Percentiles rank a stretch among this genome's conserved stretches.
These are phyloP conservation scores for Paraphaeosphaeria sporulosa DNA, from an alignment of 2,329 filamentous ascomycete genomes.

Conservation along the genomic window DNA sequence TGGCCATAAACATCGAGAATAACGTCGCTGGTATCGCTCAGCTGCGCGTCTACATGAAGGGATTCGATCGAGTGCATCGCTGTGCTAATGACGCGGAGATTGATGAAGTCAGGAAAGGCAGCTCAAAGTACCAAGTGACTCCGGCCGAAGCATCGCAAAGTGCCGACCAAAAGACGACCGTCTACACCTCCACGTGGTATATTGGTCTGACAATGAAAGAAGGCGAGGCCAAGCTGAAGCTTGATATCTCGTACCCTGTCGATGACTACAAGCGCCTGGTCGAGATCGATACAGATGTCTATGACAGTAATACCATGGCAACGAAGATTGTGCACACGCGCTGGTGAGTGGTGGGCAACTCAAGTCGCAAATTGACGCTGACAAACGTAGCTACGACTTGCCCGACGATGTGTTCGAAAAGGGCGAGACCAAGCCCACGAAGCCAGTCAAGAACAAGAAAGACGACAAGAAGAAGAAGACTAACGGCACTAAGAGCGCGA, in stretches of 20 bases:
- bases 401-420: constrained; percentile 88
- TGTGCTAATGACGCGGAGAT: constrained; percentile 70
- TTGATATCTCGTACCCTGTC: constrained; percentile 83
- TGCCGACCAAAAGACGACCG: constrained; percentile 51
- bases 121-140: constrained; percentile 66
- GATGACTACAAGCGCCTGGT: constrained; percentile 87
- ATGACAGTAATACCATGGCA: background rate
- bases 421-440: constrained; percentile 67
- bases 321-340: constrained; percentile 84
- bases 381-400: constrained; percentile 73
- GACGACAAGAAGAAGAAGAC: constrained; percentile 29
- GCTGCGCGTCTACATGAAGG: constrained; percentile 92
- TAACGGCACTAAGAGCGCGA: constrained; percentile 37
- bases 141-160: constrained; percentile 47
- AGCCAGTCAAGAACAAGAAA: constrained; percentile 53
- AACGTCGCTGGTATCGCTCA: constrained; percentile 73
- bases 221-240: constrained; percentile 59
- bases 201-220: constrained; percentile 83
- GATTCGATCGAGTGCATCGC: constrained; percentile 82
- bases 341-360: constrained; percentile 71
- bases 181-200: constrained; percentile 94
- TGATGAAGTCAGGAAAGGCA: constrained; percentile 68
- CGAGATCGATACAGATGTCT: constrained; percentile 64
- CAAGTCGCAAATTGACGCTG: constrained; percentile 16
- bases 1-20: constrained; percentile 83